Percentiles rank a stretch among this genome's conserved stretches.
Conservation (phyloP, 352 stramenopile genomes). For the Lagenidium giganteum region DNA sequence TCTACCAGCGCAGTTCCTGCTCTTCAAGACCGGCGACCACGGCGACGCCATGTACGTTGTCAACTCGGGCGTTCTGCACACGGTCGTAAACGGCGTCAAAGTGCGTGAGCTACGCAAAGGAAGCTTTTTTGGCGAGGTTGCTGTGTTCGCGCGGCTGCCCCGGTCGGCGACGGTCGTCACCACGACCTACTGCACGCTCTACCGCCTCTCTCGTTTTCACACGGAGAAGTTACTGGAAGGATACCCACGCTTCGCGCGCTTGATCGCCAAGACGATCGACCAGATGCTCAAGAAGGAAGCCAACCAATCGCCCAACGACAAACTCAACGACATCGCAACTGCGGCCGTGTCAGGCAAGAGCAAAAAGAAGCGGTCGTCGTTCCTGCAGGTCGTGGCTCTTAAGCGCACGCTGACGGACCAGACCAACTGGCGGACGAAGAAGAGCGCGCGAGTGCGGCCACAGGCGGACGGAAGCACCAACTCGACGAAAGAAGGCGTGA, state of each 20-base stretch:
- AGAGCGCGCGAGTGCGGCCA: no score
- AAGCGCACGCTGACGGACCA: neutral
- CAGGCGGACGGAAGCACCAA: no score
- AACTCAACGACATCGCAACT: neutral
- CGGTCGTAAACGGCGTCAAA: conserved; percentile 52
- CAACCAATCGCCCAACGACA: neutral
- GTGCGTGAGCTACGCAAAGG: conserved; percentile 63
- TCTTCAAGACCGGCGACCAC: conserved; percentile 53
- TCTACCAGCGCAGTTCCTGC: conserved; percentile 42
- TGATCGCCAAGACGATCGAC: conserved; percentile 34
- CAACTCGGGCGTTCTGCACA: conserved; percentile 54
- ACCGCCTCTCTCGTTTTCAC: conserved; percentile 40
- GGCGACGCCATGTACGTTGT: conserved; percentile 74
- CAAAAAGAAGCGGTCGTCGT: conserved; percentile 12
- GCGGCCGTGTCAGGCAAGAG: neutral
- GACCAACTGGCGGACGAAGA: no score
- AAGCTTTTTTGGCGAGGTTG: conserved; percentile 62
- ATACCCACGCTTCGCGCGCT: conserved; percentile 38
- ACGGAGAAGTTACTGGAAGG: conserved; percentile 47
- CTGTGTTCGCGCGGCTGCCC: conserved; percentile 57
- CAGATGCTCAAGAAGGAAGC: conserved; percentile 27
- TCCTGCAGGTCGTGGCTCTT: neutral
- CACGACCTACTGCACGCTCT: conserved; percentile 62
- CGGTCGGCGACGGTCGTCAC: conserved; percentile 57
- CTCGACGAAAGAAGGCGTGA: no score